Base-by-base conservation (phyloP, 352 stramenopile genomes). In the Aphanomyces euteiches region DNA sequence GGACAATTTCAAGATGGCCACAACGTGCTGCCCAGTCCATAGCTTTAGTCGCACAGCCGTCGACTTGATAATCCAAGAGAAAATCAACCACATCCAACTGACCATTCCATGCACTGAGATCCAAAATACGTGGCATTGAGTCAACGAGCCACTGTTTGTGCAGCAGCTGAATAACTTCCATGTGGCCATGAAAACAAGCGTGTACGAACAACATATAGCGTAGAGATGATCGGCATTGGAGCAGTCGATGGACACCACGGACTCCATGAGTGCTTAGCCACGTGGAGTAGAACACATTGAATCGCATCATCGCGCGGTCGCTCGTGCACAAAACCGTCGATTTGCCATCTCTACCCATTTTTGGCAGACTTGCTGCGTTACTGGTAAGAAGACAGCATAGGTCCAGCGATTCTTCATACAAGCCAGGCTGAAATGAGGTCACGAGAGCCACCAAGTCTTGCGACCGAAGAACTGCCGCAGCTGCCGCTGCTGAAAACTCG, bases 1-100 rank as follows among this genome's bases (percentile, higher is more conserved):
- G 19, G 4, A 67, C 60, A 19, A 57, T 41, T 28, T 7, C 7
- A 6, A 67, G 47, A 15, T 67, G 60, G 0, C 60, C 60, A 34
- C 47, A 41, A n/a, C 54, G 28, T 28, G 54, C 37, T 37, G 60
- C 60, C 8, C 74, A 37, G 8, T 48, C 74, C 48, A 78, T 58
- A 5, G 73, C 74, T 48, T 79, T 43, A 1, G 66, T 74, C 39
- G 65, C 77, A 53, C 72, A 77, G 12, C 74, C 74, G 58, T 79
- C 74, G 0, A 57, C 28, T 7, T 75, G 71, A 47, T 79, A 66
- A 1, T 58, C n/a, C 57, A 77, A 72, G 7, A 79, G 74, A 63
- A 74, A 79, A 21, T 75, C 45, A 3, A 79, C 74, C 54, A 75
- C 73, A 72, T 17, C 61, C 57, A 74, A 64, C 57, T 74, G 79